Percentiles rank a stretch among this genome's conserved stretches.
These are phyloP conservation scores for Penicillium sp. DNA, from an alignment of 2,329 filamentous ascomycete genomes.

Conservation along the genomic window DNA sequence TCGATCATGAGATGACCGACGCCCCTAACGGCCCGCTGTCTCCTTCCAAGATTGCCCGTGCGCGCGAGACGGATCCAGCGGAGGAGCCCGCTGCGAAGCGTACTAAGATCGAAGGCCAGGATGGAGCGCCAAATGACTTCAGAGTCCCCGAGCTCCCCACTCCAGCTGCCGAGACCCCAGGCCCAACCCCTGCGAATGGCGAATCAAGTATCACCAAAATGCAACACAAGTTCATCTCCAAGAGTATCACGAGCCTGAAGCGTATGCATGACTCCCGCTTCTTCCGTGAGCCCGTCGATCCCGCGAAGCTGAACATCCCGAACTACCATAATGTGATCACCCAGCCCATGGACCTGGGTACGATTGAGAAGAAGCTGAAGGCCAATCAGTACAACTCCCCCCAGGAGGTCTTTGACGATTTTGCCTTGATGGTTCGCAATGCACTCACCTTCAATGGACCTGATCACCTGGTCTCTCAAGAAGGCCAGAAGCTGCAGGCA, in stretches of 20 bases:
- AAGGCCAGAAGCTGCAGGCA: constrained; percentile 60
- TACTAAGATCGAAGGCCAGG: constrained; percentile 65
- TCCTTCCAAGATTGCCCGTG: constrained; percentile 63
- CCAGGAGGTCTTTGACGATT: constrained; percentile 70
- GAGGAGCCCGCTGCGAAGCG: constrained; percentile 73
- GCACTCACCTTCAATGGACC: constrained; percentile 77
- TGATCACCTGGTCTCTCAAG: constrained; percentile 67
- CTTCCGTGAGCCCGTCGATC: constrained; percentile 76
- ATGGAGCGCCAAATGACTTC: constrained; percentile 43
- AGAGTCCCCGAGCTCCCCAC: constrained; percentile 47
- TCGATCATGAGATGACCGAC: constrained; percentile 56
- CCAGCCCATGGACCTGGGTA: constrained; percentile 77
- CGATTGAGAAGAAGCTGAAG: constrained; percentile 78
- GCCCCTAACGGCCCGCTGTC: constrained; percentile 52
- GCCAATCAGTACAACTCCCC: constrained; percentile 65
- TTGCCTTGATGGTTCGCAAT: constrained; percentile 76
- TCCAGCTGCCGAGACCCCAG: constrained; percentile 29
- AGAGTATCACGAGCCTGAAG: constrained; percentile 57
- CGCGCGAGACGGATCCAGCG: constrained; percentile 68
- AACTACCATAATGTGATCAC: constrained; percentile 70
- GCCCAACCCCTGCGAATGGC: constrained; percentile 13
- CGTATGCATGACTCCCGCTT: constrained; percentile 76
- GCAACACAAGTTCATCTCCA: constrained; percentile 44
- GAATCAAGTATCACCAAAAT: constrained; percentile 39
- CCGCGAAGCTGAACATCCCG: constrained; percentile 70